Evolutionary conservation across 768 basidiomycete species (phyloP).

Genomic region (Tulasnella sp.): DNA sequence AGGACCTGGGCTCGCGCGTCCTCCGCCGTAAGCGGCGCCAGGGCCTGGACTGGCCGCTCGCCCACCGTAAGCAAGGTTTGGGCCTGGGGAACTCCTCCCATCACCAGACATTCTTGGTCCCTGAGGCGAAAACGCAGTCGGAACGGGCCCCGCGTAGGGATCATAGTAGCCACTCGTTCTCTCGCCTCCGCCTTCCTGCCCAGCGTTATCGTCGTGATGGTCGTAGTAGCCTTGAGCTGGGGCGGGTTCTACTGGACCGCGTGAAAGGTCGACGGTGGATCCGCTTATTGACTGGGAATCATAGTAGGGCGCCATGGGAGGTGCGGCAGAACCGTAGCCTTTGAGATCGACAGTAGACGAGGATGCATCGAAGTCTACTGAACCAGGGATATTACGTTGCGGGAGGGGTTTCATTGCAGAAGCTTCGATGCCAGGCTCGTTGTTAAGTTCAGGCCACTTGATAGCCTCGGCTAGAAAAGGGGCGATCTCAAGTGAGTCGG

Average conservation of each 20-base stretch:
- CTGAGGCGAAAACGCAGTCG: constrained; percentile 38
- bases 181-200: neutral
- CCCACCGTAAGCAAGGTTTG: constrained; percentile 23
- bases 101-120: neutral
- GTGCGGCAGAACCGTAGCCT: neutral
- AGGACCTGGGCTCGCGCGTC: neutral
- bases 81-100: constrained; percentile 27
- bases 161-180: constrained; percentile 47
- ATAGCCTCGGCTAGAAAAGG: constrained; percentile 60
- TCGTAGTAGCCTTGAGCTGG: constrained; percentile 23
- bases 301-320: constrained; percentile 8
- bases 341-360: constrained; percentile 3
- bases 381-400: constrained; percentile 30
- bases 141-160: constrained; percentile 70
- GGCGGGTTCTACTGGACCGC: constrained; percentile 11
- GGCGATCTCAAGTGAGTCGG: neutral
- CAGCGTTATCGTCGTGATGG: constrained; percentile 41
- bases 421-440: constrained; percentile 27
- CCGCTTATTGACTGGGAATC: constrained; percentile 16
- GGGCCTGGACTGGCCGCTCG: constrained; percentile 35
- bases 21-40: constrained; percentile 34
- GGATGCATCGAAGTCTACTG: constrained; percentile 27
- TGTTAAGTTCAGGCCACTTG: constrained; percentile 85
- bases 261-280: constrained; percentile 17
- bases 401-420: constrained; percentile 48